Conservation (phyloP, 192 early-diverging fungal genomes). For the Podila clonocystis region DNA sequence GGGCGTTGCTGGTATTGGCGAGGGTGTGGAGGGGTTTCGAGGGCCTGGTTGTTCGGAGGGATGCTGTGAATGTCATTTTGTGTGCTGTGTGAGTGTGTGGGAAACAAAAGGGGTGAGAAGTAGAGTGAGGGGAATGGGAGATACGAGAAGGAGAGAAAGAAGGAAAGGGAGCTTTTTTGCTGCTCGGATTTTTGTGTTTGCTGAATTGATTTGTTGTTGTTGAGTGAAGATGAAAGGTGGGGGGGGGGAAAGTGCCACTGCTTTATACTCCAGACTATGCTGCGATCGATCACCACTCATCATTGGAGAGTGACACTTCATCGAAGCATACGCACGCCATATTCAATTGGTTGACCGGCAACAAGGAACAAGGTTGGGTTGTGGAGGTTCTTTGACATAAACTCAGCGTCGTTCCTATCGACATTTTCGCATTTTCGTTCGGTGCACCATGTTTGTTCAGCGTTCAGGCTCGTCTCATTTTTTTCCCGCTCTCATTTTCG, state of each 20-base stretch:
- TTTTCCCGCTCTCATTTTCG: too few relatives aligned
- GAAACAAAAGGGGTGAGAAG: neutral
- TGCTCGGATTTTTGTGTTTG: neutral
- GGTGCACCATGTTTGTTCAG: too few relatives aligned
- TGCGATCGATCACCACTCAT: too few relatives aligned
- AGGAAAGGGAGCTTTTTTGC: neutral
- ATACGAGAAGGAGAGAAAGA: neutral
- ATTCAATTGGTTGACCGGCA: too few relatives aligned
- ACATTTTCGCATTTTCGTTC: too few relatives aligned
- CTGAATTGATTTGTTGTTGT: neutral
- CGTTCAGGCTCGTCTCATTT: too few relatives aligned
- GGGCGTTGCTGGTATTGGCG: slow-evolving; percentile 8
- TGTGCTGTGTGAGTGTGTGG: neutral
- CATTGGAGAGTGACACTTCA: too few relatives aligned
- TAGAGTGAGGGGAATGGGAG: neutral
- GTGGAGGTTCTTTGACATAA: too few relatives aligned
- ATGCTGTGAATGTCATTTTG: slow-evolving; percentile 12
- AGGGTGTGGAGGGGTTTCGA: slow-evolving; percentile 11
- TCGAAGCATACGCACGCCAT: too few relatives aligned
- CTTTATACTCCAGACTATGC: too few relatives aligned
- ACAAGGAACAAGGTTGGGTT: too few relatives aligned
- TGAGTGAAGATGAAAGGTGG: neutral
- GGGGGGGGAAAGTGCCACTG: neutral
- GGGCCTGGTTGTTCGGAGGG: slow-evolving; percentile 14
- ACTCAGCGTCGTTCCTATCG: too few relatives aligned